These are phyloP conservation scores for Coemansia sp. DNA, from an alignment of 192 early-diverging fungal genomes.

Conservation along the genomic window DNA sequence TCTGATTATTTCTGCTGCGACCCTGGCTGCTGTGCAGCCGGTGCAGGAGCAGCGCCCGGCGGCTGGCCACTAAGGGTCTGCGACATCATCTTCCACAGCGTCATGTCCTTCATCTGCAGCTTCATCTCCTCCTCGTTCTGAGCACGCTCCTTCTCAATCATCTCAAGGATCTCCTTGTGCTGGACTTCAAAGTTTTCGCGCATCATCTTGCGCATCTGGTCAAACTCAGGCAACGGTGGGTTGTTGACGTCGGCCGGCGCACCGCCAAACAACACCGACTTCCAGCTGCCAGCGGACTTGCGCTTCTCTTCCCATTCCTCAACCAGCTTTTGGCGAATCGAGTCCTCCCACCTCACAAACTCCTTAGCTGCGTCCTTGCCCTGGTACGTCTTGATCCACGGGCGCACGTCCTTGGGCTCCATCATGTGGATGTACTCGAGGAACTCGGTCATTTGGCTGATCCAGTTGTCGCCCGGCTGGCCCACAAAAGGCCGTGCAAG, in stretches of 20 bases:
- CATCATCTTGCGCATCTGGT: conserved; percentile 59
- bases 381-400: conserved; percentile 64
- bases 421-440: conserved; percentile 75
- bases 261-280: conserved; percentile 47
- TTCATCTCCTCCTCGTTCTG: conserved; percentile 64
- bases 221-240: conserved; percentile 61
- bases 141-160: conserved; percentile 66
- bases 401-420: conserved; percentile 71
- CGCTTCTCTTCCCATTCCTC: conserved; percentile 66
- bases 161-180: conserved; percentile 62
- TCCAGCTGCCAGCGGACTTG: conserved; percentile 58
- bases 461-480: conserved; percentile 71
- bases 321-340: conserved; percentile 58
- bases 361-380: conserved; percentile 64
- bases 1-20: conserved; percentile 1
- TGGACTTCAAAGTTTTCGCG: conserved; percentile 65
- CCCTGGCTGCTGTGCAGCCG: not conserved
- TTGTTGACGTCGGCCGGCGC: conserved; percentile 52
- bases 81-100: conserved; percentile 77
- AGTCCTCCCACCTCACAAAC: conserved; percentile 68
- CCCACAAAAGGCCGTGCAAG: conserved; percentile 84
- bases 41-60: conserved; percentile 2
- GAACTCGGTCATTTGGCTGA: conserved; percentile 83
- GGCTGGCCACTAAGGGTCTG: conserved; percentile 18
- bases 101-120: conserved; percentile 88